phyloP scores from a whole-genome alignment of 805 yeast species.

The Candida koratica region DNA sequence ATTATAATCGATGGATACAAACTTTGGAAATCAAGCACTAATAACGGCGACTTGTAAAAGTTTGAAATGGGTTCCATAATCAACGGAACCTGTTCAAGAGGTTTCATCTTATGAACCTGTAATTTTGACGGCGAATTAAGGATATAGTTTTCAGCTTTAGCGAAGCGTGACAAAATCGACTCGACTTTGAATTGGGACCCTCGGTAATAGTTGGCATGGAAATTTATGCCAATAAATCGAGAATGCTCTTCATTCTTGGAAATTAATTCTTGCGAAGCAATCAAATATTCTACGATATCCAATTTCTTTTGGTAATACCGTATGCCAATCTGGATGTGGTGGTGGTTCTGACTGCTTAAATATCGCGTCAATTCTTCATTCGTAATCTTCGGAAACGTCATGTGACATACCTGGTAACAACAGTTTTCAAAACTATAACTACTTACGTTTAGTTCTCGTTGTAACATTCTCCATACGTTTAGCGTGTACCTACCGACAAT shows the following conservation, averaged over 20 bases:
- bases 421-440: conserved; percentile 77
- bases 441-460: conserved; percentile 57
- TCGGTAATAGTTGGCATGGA: conserved; percentile 77
- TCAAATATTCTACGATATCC: conserved; percentile 42
- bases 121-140: conserved; percentile 73
- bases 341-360: conserved; percentile 13
- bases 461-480: conserved; percentile 78
- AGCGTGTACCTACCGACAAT: conserved; percentile 80
- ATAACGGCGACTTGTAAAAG: conserved; percentile 81
- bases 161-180: conserved; percentile 68
- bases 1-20: conserved; percentile 95
- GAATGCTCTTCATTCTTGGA: conserved; percentile 78
- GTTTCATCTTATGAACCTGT: conserved; percentile 79
- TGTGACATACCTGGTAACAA: conserved; percentile 62
- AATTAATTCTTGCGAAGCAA: conserved; percentile 62
- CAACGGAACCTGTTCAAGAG: conserved; percentile 83
- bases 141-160: conserved; percentile 71
- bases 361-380: conserved; percentile 43
- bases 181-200: conserved; percentile 96
- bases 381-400: conserved; percentile 61
- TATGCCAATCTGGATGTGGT: conserved; percentile 31
- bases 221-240: conserved; percentile 83
- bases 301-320: conserved; percentile 47
- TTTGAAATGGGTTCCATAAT: conserved; percentile 89
- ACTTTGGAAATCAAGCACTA: conserved; percentile 91